A percentile compares a stretch with the other conserved stretches of the same genome.
phyloP scores from a whole-genome alignment of 371 early-diverging fungal genomes.

The Circinella minor region DNA sequence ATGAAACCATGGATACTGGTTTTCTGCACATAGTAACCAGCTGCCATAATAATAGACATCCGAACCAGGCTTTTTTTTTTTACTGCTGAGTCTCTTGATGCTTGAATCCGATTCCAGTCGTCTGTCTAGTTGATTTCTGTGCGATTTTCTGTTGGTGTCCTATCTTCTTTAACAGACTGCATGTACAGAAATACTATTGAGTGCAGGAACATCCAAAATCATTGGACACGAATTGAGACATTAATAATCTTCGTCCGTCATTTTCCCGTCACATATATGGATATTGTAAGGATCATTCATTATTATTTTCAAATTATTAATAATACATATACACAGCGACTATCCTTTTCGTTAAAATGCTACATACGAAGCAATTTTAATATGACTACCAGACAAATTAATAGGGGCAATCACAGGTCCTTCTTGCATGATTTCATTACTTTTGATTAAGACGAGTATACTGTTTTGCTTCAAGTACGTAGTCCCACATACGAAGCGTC shows the following conservation, averaged over 20 bases:
- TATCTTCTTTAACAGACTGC: slow-evolving; percentile 57
- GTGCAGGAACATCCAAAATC: slow-evolving; percentile 57
- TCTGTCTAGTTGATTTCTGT: slow-evolving; percentile 36
- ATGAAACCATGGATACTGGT: too few species aligned
- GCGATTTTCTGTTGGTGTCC: slow-evolving; percentile 28
- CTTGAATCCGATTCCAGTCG: slow-evolving; percentile 41
- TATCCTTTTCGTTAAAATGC: too few species aligned
- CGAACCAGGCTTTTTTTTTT: slow-evolving; percentile 10
- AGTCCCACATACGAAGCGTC: slow-evolving; percentile 62
- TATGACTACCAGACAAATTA: slow-evolving; percentile 42
- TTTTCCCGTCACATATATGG: background rate
- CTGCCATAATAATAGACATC: slow-evolving; percentile 72
- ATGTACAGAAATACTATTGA: slow-evolving; percentile 66
- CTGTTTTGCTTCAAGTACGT: background rate
- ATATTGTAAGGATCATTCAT: background rate
- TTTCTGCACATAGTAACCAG: too few species aligned
- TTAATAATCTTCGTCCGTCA: slow-evolving; percentile 55
- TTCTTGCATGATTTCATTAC: slow-evolving; percentile 21
- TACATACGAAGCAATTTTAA: slow-evolving; percentile 45
- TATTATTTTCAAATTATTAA: too few species aligned
- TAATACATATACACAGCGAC: too few species aligned
- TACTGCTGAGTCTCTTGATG: background rate
- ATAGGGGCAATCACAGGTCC: slow-evolving; percentile 47
- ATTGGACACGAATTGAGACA: slow-evolving; percentile 65
- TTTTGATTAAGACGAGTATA: background rate